Conservation (phyloP, 2,329 filamentous ascomycete genomes). For the Colletotrichum spinosum region DNA sequence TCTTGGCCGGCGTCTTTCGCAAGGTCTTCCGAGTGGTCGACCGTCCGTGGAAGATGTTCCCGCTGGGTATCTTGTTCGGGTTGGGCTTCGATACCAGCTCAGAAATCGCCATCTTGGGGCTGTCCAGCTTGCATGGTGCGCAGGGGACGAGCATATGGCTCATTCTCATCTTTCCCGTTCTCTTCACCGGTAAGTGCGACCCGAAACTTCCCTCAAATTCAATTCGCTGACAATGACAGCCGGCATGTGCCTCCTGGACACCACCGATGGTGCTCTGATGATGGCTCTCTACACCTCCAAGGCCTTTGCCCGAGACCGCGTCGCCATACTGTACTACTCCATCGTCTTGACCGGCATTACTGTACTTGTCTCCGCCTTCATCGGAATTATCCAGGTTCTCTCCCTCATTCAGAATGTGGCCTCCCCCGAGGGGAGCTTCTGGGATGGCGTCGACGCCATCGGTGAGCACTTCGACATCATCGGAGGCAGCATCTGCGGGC, state of each 20-base stretch:
- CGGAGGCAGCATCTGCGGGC: conserved; percentile 85
- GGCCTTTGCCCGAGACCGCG: conserved; percentile 79
- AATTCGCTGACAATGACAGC: conserved; percentile 56
- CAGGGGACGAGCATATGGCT: conserved; percentile 92
- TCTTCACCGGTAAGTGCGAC: conserved; percentile 79
- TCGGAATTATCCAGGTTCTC: conserved; percentile 86
- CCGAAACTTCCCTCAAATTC: neutral
- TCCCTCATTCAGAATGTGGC: conserved; percentile 83
- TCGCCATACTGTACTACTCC: conserved; percentile 96
- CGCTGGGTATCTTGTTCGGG: conserved; percentile 87
- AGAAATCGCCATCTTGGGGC: conserved; percentile 91
- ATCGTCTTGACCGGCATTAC: conserved; percentile 88
- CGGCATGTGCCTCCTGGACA: conserved; percentile 96
- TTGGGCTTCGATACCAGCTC: conserved; percentile 96
- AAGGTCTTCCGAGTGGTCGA: conserved; percentile 81
- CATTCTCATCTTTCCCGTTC: conserved; percentile 88
- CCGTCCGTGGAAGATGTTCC: conserved; percentile 95
- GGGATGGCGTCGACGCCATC: conserved; percentile 84
- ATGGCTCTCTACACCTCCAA: conserved; percentile 90
- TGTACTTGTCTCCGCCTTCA: conserved; percentile 84
- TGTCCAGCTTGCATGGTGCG: conserved; percentile 87
- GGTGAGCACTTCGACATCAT: conserved; percentile 88
- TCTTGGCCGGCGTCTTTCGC: conserved; percentile 78
- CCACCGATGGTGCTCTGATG: conserved; percentile 93
- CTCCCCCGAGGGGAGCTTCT: conserved; percentile 81